Evolutionary conservation across 352 stramenopile species (phyloP).

Genomic region (Phytophthora vignae): DNA sequence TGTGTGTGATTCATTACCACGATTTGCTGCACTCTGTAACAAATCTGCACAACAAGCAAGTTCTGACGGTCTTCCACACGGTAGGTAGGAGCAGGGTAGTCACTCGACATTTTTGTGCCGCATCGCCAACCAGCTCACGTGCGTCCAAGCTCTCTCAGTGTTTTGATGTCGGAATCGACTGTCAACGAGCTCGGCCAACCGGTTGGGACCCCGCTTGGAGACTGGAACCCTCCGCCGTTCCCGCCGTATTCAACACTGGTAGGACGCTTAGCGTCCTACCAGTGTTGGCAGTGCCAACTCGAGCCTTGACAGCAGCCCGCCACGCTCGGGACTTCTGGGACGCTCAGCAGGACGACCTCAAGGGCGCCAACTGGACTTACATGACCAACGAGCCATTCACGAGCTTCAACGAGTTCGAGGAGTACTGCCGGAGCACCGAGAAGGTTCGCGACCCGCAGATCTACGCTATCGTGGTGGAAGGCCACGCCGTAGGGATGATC

Average conservation of each 20-base stretch:
- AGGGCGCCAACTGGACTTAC: conserved; percentile 28
- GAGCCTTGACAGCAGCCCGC: conserved; percentile 17
- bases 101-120: too few relatives aligned
- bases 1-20: too few relatives aligned
- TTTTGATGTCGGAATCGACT: too few relatives aligned
- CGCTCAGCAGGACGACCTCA: conserved; percentile 20
- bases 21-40: too few relatives aligned
- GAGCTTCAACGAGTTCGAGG: conserved; percentile 21
- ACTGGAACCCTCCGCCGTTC: neutral
- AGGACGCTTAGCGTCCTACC: too few relatives aligned
- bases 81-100: too few relatives aligned
- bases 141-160: too few relatives aligned
- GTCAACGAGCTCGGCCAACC: too few relatives aligned
- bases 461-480: conserved; percentile 28
- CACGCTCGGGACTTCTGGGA: conserved; percentile 26
- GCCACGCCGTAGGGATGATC: conserved; percentile 18
- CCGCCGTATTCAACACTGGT: conserved; percentile 17
- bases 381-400: conserved; percentile 26
- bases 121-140: too few relatives aligned
- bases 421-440: conserved; percentile 8
- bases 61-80: too few relatives aligned
- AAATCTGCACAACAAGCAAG: too few relatives aligned
- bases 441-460: conserved; percentile 11
- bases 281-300: conserved; percentile 26
- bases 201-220: too few relatives aligned